Percentiles rank a stretch among this genome's conserved stretches.
Conservation (phyloP, 768 basidiomycete species). For the Dioszegia hungarica region DNA sequence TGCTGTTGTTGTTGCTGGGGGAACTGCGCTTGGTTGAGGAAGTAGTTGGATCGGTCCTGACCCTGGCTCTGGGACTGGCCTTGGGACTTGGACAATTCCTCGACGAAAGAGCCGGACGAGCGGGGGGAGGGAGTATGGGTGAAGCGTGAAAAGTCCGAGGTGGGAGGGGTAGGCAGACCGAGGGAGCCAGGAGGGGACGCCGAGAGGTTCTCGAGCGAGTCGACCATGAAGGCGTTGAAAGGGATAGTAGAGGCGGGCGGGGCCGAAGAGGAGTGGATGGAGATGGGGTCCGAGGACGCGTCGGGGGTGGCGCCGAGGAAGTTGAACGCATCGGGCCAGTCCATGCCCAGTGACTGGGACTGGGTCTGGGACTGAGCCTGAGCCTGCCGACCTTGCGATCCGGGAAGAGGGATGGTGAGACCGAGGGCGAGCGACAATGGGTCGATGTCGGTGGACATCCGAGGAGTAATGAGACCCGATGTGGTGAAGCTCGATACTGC, state of each 20-base stretch:
- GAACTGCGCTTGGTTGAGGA: too few species aligned
- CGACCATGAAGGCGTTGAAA: slow-evolving; percentile 23
- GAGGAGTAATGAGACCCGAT: slow-evolving; percentile 27
- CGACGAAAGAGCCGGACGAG: slow-evolving; percentile 3
- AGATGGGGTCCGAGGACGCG: background rate
- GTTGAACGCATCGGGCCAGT: slow-evolving; percentile 32
- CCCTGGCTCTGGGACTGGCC: background rate
- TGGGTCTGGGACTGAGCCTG: background rate
- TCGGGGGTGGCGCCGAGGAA: slow-evolving; percentile 11
- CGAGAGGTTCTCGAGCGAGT: slow-evolving; percentile 15
- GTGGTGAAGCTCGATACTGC: slow-evolving; percentile 2
- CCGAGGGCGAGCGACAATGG: background rate
- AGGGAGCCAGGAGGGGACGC: slow-evolving; percentile 3
- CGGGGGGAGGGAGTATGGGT: slow-evolving; percentile 5
- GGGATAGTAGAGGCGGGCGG: too few species aligned
- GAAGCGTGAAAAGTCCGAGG: slow-evolving; percentile 7
- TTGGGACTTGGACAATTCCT: background rate
- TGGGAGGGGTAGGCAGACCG: slow-evolving; percentile 22
- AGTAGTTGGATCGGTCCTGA: too few species aligned
- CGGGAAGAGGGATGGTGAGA: background rate
- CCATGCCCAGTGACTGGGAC: background rate
- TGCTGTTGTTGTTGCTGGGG: too few species aligned
- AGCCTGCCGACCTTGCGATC: background rate
- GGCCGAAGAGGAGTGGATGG: background rate
- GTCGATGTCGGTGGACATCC: slow-evolving; percentile 28